These are phyloP conservation scores for Malbranchea cinnamomea DNA, from an alignment of 2,329 filamentous ascomycete species.

Conservation along the genomic window DNA sequence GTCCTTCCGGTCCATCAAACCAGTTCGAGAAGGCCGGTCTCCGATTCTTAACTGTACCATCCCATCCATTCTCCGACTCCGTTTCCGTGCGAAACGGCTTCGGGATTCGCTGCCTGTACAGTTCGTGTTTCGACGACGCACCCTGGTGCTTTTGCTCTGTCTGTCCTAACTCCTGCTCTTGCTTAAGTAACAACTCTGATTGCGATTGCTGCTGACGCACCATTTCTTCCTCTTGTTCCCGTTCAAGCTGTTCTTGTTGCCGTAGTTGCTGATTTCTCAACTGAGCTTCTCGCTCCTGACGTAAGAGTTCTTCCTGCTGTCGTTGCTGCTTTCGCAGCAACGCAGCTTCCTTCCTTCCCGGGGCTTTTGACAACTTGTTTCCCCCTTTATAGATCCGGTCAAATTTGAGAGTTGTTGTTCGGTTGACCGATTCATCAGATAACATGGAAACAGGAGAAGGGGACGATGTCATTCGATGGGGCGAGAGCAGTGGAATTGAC, in stretches of 20 bases:
- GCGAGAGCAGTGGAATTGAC: slow-evolving; percentile 23
- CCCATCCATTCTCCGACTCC: slow-evolving; percentile 1
- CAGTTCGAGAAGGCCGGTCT: slow-evolving; percentile 13
- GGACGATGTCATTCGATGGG: slow-evolving; percentile 26
- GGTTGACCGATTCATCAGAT: slow-evolving; percentile 18
- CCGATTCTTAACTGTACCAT: slow-evolving; percentile 9
- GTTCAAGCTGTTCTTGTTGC: slow-evolving; percentile 9
- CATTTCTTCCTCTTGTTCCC: slow-evolving; percentile 2
- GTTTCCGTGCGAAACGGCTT: neutral
- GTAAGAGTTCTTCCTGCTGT: neutral
- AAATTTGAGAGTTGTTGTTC: slow-evolving; percentile 12
- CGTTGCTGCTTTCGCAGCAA: slow-evolving; percentile 7
- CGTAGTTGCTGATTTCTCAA: slow-evolving; percentile 13
- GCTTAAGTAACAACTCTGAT: slow-evolving; percentile 1
- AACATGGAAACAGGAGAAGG: slow-evolving; percentile 23
- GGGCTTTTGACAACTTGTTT: slow-evolving; percentile 17
- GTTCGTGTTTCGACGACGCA: neutral
- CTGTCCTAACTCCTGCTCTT: slow-evolving; percentile 4
- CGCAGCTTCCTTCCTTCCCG: slow-evolving; percentile 5
- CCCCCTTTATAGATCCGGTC: slow-evolving; percentile 10
- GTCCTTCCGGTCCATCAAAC: slow-evolving; percentile 20
- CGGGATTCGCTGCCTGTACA: neutral
- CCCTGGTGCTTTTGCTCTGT: slow-evolving; percentile 1
- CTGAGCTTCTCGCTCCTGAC: slow-evolving; percentile 9
- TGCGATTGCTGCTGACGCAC: slow-evolving; percentile 1